Evolutionary conservation across 2,329 filamentous ascomycete genomes (phyloP), one percentile per base, ranked within the genome.

Genomic region (Chalaropsis thielavioides): DNA sequence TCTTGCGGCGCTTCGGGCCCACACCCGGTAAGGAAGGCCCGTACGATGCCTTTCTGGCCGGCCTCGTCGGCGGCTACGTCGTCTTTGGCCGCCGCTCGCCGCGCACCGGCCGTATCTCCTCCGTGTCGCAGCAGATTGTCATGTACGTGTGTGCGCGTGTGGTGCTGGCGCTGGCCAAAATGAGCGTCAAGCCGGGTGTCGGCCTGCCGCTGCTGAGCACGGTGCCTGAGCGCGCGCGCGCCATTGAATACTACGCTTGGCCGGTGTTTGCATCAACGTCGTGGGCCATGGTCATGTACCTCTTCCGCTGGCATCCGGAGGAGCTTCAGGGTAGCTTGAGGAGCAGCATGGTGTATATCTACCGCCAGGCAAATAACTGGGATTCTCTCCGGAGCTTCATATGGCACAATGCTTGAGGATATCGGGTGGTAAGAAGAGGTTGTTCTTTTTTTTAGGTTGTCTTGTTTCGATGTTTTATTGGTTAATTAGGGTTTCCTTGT

Each of bases 301-400:
- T 99, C 68, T 99, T 96, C 79, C 83, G 89, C 71, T 89, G 88
- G 83, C 86, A 97, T 77, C 91, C 94, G 4, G 90, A 95, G 71
- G 90, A 89, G 65, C 82, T 99, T 73, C 94, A 96, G 80, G 84
- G 86, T 67, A 96, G 92, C 75, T 77, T 99, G 79, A 83, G 90
- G 74, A 92, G 86, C 76, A 96, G 91, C 78, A 99, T 99, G 94
- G 89, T 84, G 71, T 99, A 99, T 73, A 96, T 99, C 79, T 99
- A 92, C 74, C 81, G 84, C 67, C 88, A 97, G 75, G 90, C 89
- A 69, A 88, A 96, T 72, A 81, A 88, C 67, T 99, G 92, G 90
- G 88, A 95, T 72, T 88, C 87, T 46, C 78, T 96, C 73, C 79
- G 87, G 74, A 97, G 87, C 69, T 85, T 97, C 71, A 72, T 96